Evolutionary conservation across 495 filamentous ascomycete species (phyloP).

Genomic region (Hypoxylon fuscum): DNA sequence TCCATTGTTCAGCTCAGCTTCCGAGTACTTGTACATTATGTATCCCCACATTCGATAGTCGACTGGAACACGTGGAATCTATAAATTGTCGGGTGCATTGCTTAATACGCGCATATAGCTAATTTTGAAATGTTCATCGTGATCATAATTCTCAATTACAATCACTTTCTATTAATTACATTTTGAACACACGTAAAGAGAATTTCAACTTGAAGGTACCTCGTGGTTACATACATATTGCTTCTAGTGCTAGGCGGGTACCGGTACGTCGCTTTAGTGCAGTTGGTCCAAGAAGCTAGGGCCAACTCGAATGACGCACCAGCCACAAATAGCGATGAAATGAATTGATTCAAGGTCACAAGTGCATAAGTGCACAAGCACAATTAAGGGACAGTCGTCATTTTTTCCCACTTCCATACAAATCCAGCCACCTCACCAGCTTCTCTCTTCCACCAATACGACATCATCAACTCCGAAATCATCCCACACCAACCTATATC

Average conservation of each 20-base stretch:
- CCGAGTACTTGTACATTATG: too few species aligned
- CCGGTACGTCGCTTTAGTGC: background rate
- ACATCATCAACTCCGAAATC: conserved; percentile 20
- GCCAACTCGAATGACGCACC: conserved; percentile 31
- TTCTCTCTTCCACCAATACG: conserved; percentile 28
- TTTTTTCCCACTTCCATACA: conserved; percentile 35
- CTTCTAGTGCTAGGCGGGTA: background rate
- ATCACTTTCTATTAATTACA: too few species aligned
- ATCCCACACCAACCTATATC: conserved; percentile 10
- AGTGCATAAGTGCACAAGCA: conserved; percentile 11
- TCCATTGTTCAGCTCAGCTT: background rate
- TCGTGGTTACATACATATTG: too few species aligned
- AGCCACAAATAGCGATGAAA: background rate
- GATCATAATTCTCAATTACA: too few species aligned
- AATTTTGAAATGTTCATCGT: too few species aligned
- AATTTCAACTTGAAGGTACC: too few species aligned
- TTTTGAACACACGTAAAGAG: too few species aligned
- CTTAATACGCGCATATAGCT: too few species aligned
- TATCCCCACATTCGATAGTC: too few species aligned
- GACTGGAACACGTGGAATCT: too few species aligned
- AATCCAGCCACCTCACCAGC: conserved; percentile 44
- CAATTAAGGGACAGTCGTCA: conserved; percentile 27
- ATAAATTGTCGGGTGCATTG: too few species aligned
- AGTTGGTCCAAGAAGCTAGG: too few species aligned
- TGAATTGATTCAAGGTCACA: background rate